A percentile compares a stretch with the other conserved stretches of the same genome.
phyloP scores from a whole-genome alignment of 345 rosid species.

The Sonneratia alba region DNA sequence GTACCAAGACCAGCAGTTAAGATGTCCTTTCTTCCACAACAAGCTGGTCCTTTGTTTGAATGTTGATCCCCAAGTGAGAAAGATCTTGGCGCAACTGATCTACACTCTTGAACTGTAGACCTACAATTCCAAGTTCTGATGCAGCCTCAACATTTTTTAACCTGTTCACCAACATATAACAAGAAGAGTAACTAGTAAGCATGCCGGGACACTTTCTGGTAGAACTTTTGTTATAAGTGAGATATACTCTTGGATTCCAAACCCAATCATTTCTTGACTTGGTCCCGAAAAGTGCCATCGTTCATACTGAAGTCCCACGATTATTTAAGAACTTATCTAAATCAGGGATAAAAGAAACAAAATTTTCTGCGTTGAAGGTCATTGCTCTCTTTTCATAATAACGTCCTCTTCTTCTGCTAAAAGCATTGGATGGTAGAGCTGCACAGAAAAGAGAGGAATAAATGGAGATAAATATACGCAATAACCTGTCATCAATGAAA shows the following conservation, averaged over 20 bases:
- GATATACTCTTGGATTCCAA: neutral
- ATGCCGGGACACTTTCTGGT: neutral
- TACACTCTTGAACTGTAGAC: slow-evolving; percentile 56
- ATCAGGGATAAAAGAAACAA: neutral
- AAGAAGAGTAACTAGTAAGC: neutral
- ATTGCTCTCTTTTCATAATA: neutral
- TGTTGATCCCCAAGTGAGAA: slow-evolving; percentile 31
- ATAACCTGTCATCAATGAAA: slow-evolving; percentile 79
- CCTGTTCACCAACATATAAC: slow-evolving; percentile 26
- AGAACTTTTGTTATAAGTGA: neutral
- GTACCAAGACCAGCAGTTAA: neutral
- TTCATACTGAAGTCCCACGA: neutral
- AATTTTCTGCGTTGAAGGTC: neutral
- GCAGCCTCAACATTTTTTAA: slow-evolving; percentile 64
- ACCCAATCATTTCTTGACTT: neutral
- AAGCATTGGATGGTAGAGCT: neutral
- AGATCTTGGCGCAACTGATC: slow-evolving; percentile 45
- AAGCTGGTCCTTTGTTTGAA: slow-evolving; percentile 16
- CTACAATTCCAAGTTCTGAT: slow-evolving; percentile 53
- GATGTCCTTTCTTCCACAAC: neutral
- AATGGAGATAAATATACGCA: neutral
- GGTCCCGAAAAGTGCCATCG: neutral
- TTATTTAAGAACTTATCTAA: neutral
- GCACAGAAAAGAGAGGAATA: neutral
- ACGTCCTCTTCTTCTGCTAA: neutral